A percentile compares a stretch with the other conserved stretches of the same genome.
phyloP scores from a whole-genome alignment of 2,329 filamentous ascomycete genomes.

The Fusarium sp. region DNA sequence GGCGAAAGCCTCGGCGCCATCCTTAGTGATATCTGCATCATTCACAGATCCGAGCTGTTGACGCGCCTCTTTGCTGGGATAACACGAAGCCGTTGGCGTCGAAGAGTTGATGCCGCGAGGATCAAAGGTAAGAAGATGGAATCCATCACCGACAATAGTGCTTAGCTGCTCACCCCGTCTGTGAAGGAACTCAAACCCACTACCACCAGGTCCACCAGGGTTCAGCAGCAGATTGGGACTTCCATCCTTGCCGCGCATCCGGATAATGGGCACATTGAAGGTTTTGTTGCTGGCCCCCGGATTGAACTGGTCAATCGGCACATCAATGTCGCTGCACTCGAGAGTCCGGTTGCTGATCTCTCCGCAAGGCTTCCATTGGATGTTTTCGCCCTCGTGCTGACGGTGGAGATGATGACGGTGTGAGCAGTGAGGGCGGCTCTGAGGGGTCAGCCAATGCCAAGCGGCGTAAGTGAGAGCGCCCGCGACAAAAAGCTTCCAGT shows the following conservation, averaged over 20 bases:
- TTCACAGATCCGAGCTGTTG: slow-evolving; percentile 40
- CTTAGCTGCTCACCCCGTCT: slow-evolving; percentile 51
- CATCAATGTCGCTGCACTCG: slow-evolving; percentile 57
- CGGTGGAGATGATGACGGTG: slow-evolving; percentile 13
- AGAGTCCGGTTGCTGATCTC: slow-evolving; percentile 50
- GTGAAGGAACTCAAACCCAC: slow-evolving; percentile 54
- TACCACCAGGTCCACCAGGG: slow-evolving; percentile 60
- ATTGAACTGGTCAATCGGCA: slow-evolving; percentile 61
- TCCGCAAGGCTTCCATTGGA: slow-evolving; percentile 55
- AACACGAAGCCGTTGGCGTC: slow-evolving; percentile 52
- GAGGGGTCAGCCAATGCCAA: slow-evolving; percentile 18
- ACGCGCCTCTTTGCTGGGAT: slow-evolving; percentile 51
- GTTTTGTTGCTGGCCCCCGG: slow-evolving; percentile 49
- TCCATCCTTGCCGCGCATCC: slow-evolving; percentile 56
- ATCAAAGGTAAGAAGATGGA: slow-evolving; percentile 61
- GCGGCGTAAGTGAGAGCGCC: slow-evolving; percentile 13
- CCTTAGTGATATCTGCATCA: slow-evolving; percentile 44
- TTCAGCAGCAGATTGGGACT: slow-evolving; percentile 59
- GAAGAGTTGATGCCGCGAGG: slow-evolving; percentile 57
- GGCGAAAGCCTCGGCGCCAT: slow-evolving; percentile 54
- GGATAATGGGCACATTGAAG: slow-evolving; percentile 58
- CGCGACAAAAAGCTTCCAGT: slow-evolving; percentile 28
- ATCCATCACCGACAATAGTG: slow-evolving; percentile 54
- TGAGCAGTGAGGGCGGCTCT: slow-evolving; percentile 4
- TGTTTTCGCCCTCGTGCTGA: slow-evolving; percentile 14